Percentiles rank a stretch among this genome's conserved stretches.
phyloP scores from a whole-genome alignment of 1,284 basidiomycete genomes.

The Neotropicomus parvogracilis region DNA sequence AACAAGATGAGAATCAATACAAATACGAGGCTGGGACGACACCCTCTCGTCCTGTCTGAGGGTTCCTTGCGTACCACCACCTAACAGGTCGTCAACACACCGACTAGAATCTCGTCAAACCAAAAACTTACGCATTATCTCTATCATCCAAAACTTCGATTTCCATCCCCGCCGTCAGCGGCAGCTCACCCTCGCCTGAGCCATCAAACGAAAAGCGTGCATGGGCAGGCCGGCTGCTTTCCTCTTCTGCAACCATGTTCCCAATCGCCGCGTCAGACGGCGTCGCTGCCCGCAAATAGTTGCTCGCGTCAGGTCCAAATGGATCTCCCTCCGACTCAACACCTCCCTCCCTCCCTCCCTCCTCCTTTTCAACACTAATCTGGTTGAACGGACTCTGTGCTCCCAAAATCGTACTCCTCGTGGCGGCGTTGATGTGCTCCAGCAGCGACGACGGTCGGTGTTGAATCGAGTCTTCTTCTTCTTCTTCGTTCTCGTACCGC shows the following conservation, averaged over 20 bases:
- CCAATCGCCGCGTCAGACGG: conserved; percentile 70
- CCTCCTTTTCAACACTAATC: conserved; percentile 51
- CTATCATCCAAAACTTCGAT: conserved; percentile 75
- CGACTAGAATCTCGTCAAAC: neutral
- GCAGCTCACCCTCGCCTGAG: conserved; percentile 70
- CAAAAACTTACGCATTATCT: conserved; percentile 67
- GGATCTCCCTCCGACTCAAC: conserved; percentile 37
- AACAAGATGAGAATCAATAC: conserved; percentile 48
- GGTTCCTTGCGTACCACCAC: conserved; percentile 90
- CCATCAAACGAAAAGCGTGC: conserved; percentile 80
- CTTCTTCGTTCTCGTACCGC: conserved; percentile 64
- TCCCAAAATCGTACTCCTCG: conserved; percentile 71
- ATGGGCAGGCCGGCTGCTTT: conserved; percentile 66
- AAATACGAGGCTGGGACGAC: conserved; percentile 87
- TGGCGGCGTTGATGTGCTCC: conserved; percentile 86
- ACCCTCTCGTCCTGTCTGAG: conserved; percentile 74
- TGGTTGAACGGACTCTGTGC: conserved; percentile 46
- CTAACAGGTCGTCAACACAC: conserved; percentile 38
- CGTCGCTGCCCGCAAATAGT: conserved; percentile 72
- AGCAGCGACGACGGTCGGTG: conserved; percentile 77
- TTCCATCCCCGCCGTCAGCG: conserved; percentile 65
- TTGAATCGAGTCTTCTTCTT: conserved; percentile 69
- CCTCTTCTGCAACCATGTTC: conserved; percentile 54
- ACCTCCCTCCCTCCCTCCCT: conserved; percentile 37
- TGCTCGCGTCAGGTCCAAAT: conserved; percentile 69